Percentiles rank a stretch among this genome's conserved stretches.
phyloP scores from a whole-genome alignment of 75 land plant genomes.

The Sequoia sempervirens region DNA sequence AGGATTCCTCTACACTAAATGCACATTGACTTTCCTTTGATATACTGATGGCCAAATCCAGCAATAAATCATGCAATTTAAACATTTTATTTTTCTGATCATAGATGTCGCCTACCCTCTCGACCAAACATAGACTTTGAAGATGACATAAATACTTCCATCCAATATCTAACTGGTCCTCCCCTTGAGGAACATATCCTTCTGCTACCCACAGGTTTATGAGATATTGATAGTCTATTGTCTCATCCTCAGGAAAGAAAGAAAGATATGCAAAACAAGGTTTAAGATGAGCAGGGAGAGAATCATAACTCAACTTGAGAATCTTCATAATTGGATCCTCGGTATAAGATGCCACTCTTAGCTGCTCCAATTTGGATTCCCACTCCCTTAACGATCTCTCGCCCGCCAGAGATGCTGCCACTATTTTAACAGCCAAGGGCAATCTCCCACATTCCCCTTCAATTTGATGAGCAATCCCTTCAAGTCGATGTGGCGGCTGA shows the following conservation, averaged over 20 bases:
- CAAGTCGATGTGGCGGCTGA: too few species aligned
- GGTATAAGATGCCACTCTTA: background rate
- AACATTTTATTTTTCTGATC: too few species aligned
- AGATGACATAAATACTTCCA: constrained; percentile 23
- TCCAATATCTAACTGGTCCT: constrained; percentile 21
- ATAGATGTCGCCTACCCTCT: background rate
- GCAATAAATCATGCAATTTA: too few species aligned
- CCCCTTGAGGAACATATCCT: constrained; percentile 17
- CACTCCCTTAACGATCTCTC: too few species aligned
- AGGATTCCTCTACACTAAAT: too few species aligned
- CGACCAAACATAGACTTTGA: constrained; percentile 28
- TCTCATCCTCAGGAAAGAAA: constrained; percentile 19
- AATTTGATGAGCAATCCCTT: too few species aligned
- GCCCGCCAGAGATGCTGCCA: too few species aligned
- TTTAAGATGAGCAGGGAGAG: constrained; percentile 18
- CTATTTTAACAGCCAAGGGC: too few species aligned
- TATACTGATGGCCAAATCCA: too few species aligned
- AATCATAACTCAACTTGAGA: constrained; percentile 23
- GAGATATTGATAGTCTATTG: background rate
- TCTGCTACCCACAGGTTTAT: constrained; percentile 35
- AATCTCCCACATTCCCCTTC: too few species aligned
- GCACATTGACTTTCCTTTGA: too few species aligned
- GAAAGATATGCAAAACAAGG: constrained; percentile 21
- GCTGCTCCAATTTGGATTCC: too few species aligned
- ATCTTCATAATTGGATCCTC: constrained; percentile 8